These are phyloP conservation scores for Penicillium longicatenatum DNA, from an alignment of 495 filamentous ascomycete genomes.

Conservation along the genomic window DNA sequence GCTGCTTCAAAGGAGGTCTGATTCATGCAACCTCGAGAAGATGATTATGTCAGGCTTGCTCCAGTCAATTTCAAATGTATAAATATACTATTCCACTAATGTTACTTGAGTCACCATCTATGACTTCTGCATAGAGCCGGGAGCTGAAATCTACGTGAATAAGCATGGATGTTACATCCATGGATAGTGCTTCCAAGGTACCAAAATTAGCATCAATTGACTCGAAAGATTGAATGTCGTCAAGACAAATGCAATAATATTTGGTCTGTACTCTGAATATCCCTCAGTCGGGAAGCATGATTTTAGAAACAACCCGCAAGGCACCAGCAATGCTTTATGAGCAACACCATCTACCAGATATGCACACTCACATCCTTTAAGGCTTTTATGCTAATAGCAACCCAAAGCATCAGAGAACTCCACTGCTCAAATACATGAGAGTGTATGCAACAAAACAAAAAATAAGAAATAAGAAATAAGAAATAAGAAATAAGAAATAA, in stretches of 20 bases:
- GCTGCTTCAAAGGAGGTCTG: neutral
- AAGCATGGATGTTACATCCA: too few species aligned
- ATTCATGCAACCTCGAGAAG: too few species aligned
- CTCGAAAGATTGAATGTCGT: too few species aligned
- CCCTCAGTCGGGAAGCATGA: neutral
- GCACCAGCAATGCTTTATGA: neutral
- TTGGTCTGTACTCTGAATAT: neutral
- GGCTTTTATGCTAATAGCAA: neutral
- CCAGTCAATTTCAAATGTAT: too few species aligned
- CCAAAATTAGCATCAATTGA: too few species aligned
- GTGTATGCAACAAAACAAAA: neutral
- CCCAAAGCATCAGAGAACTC: neutral
- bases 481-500: neutral
- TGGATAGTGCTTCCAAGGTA: too few species aligned
- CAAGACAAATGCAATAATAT: too few species aligned
- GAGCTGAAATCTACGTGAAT: too few species aligned
- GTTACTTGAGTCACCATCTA: too few species aligned
- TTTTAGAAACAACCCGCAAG: neutral
- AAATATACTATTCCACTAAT: too few species aligned
- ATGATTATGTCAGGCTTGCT: too few species aligned
- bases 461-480: neutral
- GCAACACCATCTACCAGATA: neutral
- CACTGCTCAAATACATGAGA: neutral
- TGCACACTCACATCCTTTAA: neutral
- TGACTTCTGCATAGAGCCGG: too few species aligned